These are phyloP conservation scores for Pulveroboletus sp. DNA, from an alignment of 768 basidiomycete species.

Conservation along the genomic window DNA sequence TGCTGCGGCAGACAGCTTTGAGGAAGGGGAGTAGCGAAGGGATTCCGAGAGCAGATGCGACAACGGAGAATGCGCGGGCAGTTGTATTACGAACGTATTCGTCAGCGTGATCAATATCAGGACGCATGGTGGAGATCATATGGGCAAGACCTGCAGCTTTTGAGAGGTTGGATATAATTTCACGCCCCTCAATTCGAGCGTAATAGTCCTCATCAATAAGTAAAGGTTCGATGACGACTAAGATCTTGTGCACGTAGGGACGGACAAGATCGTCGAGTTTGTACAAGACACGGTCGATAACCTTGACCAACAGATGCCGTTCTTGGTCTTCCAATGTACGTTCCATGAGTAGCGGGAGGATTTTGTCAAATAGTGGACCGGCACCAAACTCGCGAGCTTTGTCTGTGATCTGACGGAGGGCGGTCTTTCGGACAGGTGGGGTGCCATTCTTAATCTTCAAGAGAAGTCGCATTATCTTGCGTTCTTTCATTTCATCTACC, in stretches of 20 bases:
- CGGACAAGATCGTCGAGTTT: conserved; percentile 98
- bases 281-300: conserved; percentile 97
- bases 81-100: conserved; percentile 99
- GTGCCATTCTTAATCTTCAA: conserved; percentile 99
- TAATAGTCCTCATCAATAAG: conserved; percentile 98
- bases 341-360: conserved; percentile 96
- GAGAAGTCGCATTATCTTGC: conserved; percentile 97
- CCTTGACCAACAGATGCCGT: conserved; percentile 95
- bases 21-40: conserved; percentile 97
- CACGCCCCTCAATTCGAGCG: conserved; percentile 94
- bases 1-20: conserved; percentile 96
- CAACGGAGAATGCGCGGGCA: conserved; percentile 97
- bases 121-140: conserved; percentile 99
- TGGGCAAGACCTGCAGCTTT: conserved; percentile 99
- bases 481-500: conserved; percentile 98
- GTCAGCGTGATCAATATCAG: conserved; percentile 98
- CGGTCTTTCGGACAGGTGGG: conserved; percentile 96
- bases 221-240: conserved; percentile 98
- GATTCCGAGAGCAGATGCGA: conserved; percentile 97
- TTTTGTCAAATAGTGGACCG: conserved; percentile 97
- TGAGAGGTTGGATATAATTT: conserved; percentile 97
- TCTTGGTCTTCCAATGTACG: conserved; percentile 97
- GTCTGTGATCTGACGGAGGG: conserved; percentile 96
- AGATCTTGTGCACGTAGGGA: conserved; percentile 98
- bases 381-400: conserved; percentile 98